These are phyloP conservation scores for Pouteria campechiana DNA, from an alignment of 179 eudicot species.

Conservation along the genomic window DNA sequence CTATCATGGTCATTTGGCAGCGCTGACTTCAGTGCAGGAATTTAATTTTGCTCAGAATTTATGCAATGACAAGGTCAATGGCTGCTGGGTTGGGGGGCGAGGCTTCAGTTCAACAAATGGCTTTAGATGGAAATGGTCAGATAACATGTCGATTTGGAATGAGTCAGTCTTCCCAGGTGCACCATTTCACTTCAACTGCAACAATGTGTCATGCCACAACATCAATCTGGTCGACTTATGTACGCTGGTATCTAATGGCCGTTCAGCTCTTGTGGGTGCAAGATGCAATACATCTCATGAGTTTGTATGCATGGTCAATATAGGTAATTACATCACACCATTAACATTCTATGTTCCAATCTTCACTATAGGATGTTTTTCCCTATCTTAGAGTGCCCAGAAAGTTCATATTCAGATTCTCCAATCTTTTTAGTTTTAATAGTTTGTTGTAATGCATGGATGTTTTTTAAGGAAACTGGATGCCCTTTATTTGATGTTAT, in stretches of 20 bases:
- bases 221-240: slow-evolving; percentile 24
- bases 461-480: neutral
- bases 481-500: neutral
- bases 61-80: slow-evolving; percentile 33
- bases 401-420: neutral
- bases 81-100: slow-evolving; percentile 88
- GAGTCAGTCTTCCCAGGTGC: slow-evolving; percentile 22
- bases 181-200: slow-evolving; percentile 22
- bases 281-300: slow-evolving; percentile 49
- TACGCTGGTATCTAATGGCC: slow-evolving; percentile 33
- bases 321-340: no score
- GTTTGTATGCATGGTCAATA: slow-evolving; percentile 52
- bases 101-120: slow-evolving; percentile 15
- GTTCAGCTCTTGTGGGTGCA: slow-evolving; percentile 25
- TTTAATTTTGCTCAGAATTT: slow-evolving; percentile 36
- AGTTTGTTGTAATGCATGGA: neutral
- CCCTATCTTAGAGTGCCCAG: no score
- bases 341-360: neutral
- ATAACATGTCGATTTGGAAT: slow-evolving; percentile 38
- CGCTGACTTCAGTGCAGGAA: slow-evolving; percentile 43
- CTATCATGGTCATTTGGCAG: slow-evolving; percentile 53
- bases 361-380: neutral
- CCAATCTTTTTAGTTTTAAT: neutral
- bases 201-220: slow-evolving; percentile 32
- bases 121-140: slow-evolving; percentile 61